These are phyloP conservation scores for Talaromyces atroroseus DNA, from an alignment of 2,329 filamentous ascomycete genomes.

Conservation along the genomic window DNA sequence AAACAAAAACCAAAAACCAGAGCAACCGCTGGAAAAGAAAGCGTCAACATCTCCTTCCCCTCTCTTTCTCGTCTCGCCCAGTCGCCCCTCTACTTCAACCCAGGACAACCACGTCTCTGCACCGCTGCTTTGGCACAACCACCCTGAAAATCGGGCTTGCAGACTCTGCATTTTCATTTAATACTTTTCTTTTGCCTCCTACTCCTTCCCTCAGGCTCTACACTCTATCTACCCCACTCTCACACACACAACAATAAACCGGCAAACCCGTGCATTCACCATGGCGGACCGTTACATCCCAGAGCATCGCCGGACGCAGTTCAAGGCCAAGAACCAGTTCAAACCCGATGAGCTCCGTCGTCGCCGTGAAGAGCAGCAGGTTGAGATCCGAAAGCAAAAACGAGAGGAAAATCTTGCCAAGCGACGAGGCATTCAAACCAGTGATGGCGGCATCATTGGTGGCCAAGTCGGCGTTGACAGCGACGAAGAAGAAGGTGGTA, in stretches of 20 bases:
- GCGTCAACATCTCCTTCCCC: conserved; percentile 8
- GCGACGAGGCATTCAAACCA: conserved; percentile 84
- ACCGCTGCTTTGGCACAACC: background rate
- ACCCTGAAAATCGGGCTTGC: background rate
- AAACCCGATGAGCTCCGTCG: conserved; percentile 98
- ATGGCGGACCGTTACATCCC: conserved; percentile 99
- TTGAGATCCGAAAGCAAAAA: conserved; percentile 98
- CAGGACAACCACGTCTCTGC: background rate
- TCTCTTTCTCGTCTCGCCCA: background rate
- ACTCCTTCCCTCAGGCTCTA: conserved; percentile 1
- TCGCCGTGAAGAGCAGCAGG: conserved; percentile 97
- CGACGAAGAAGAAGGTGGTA: conserved; percentile 95
- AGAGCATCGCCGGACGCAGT: conserved; percentile 97
- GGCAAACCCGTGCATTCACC: conserved; percentile 31
- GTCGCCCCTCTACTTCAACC: background rate
- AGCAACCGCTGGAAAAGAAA: conserved; percentile 12
- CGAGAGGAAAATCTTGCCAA: conserved; percentile 98
- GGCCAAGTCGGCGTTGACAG: conserved; percentile 62
- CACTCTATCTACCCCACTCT: conserved; percentile 16
- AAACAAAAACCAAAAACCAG: conserved; percentile 1
- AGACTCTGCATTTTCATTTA: background rate
- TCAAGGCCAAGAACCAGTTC: conserved; percentile 99
- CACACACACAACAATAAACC: conserved; percentile 14
- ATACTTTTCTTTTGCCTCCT: background rate
- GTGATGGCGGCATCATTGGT: conserved; percentile 50